Evolutionary conservation across 192 early-diverging fungal genomes (phyloP).

Genomic region (Haplosporangium gracile): DNA sequence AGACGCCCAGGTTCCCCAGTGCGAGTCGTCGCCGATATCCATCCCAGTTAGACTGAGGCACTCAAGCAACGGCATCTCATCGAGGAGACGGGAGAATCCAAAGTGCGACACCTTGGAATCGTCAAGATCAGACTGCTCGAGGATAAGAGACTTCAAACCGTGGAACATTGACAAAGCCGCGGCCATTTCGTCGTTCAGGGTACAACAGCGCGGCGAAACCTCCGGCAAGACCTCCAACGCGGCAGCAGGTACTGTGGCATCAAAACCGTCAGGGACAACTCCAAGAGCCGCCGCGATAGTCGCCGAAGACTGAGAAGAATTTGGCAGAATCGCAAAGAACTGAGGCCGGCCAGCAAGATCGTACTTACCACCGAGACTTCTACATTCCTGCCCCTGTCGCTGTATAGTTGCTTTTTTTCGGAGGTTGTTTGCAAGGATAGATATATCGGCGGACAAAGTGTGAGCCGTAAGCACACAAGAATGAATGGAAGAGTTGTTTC

Average conservation of each 20-base stretch:
- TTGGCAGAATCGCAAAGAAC: not conserved
- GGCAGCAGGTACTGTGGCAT: too few species aligned
- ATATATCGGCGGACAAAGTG: too few species aligned
- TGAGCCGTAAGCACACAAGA: too few species aligned
- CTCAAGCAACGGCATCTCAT: not conserved
- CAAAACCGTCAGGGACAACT: too few species aligned
- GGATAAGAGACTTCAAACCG: not conserved
- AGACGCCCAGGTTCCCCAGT: too few species aligned
- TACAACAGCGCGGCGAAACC: not conserved
- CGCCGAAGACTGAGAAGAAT: not conserved
- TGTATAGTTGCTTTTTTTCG: too few species aligned
- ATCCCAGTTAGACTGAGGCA: not conserved
- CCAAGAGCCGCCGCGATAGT: too few species aligned
- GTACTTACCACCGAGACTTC: not conserved
- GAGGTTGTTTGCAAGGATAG: too few species aligned
- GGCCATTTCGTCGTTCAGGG: not conserved
- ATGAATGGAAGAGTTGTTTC: too few species aligned
- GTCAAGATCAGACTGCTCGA: not conserved
- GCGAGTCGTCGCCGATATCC: not conserved
- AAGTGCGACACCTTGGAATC: not conserved
- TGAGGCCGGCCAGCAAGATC: not conserved
- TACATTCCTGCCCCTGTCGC: too few species aligned
- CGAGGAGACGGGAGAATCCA: not conserved
- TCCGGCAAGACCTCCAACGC: not conserved
- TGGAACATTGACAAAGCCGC: not conserved